These are phyloP conservation scores for Castanospermum australe DNA, from an alignment of 306 rosid genomes.

Conservation along the genomic window DNA sequence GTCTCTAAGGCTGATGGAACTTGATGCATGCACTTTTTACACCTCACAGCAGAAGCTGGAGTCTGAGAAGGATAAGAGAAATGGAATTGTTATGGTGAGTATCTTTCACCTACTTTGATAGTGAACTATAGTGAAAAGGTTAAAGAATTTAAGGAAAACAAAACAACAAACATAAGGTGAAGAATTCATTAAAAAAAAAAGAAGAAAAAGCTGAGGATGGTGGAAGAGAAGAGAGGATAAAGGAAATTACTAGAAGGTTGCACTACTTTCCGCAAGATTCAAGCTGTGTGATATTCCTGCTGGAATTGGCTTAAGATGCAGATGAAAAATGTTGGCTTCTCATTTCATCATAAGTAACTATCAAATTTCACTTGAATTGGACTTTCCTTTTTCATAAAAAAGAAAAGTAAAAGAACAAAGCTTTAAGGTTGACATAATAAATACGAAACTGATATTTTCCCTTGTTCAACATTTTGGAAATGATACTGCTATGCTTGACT, in stretches of 20 bases:
- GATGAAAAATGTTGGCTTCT: not conserved
- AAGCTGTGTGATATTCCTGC: not conserved
- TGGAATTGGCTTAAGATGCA: not conserved
- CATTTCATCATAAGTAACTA: not conserved
- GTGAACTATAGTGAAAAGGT: not conserved
- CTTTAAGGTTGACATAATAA: not conserved
- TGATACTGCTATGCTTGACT: no score
- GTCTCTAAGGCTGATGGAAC: constrained; percentile 73
- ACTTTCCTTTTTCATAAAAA: not conserved
- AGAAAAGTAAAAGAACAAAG: not conserved
- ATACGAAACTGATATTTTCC: not conserved
- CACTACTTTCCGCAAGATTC: not conserved
- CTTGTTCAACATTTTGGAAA: not conserved
- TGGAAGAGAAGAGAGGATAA: not conserved
- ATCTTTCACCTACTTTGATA: constrained; percentile 15
- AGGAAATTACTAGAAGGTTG: not conserved
- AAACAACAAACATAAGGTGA: not conserved
- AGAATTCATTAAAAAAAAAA: not conserved
- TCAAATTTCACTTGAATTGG: not conserved
- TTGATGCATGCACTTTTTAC: constrained; percentile 55
- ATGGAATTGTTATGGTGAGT: constrained; percentile 47
- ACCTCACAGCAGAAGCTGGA: constrained; percentile 49
- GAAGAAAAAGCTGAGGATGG: not conserved
- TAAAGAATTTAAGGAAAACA: not conserved
- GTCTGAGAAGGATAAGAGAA: constrained; percentile 48